Evolutionary conservation across 106 monocot genomes (phyloP).

Genomic region (Chionographis japonica): DNA sequence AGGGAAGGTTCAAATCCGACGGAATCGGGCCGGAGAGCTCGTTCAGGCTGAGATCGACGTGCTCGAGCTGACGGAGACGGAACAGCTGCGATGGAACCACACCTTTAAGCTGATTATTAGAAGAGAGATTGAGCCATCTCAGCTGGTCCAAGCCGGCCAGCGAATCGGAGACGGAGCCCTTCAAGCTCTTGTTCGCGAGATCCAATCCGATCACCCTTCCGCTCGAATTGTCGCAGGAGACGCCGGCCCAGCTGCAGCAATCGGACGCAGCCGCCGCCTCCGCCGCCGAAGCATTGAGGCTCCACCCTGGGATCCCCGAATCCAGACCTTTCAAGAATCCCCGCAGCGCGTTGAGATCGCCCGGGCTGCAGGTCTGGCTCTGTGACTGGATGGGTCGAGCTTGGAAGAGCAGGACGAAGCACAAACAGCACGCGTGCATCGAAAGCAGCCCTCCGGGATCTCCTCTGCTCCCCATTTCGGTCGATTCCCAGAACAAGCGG

Average conservation of each 20-base stretch:
- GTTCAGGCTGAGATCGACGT: constrained; percentile 35
- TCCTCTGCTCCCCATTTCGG: too few species aligned
- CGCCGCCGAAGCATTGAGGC: neutral
- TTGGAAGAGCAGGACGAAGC: too few species aligned
- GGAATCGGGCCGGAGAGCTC: constrained; percentile 18
- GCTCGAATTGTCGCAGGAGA: constrained; percentile 7
- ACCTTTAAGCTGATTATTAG: constrained; percentile 22
- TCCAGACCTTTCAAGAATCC: neutral
- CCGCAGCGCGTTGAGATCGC: neutral
- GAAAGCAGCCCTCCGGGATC: too few species aligned
- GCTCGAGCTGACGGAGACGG: constrained; percentile 8
- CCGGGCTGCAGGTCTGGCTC: neutral
- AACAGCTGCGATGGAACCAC: constrained; percentile 13
- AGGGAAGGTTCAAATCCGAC: constrained; percentile 5
- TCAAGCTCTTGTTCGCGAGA: constrained; percentile 16
- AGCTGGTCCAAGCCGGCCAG: constrained; percentile 5
- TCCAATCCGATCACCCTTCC: constrained; percentile 19
- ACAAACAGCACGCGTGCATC: too few species aligned
- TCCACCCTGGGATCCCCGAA: constrained; percentile 8
- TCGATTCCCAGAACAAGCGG: too few species aligned
- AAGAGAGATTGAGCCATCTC: constrained; percentile 14
- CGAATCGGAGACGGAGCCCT: neutral
- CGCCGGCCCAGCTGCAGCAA: constrained; percentile 20
- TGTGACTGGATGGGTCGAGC: too few species aligned
- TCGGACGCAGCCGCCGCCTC: neutral